Evolutionary conservation across 2,329 filamentous ascomycete genomes (phyloP).

Genomic region (Alternaria dauci): DNA sequence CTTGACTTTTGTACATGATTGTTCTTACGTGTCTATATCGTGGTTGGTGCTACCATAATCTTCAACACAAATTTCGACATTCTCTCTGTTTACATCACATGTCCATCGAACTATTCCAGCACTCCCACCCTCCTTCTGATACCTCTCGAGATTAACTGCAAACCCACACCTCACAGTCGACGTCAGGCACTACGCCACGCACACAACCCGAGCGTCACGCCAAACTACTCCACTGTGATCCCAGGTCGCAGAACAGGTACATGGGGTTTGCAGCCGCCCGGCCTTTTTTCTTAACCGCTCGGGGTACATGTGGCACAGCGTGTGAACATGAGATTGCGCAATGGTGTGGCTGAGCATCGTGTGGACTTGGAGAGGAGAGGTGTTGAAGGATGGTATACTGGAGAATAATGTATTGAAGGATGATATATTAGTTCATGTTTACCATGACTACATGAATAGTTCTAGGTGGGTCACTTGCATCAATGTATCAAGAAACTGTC

Average conservation of each 20-base stretch:
- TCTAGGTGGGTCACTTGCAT: background rate
- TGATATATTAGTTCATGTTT: background rate
- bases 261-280: background rate
- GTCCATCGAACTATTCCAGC: background rate
- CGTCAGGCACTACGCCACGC: background rate
- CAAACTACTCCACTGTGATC: background rate
- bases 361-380: background rate
- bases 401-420: too few species aligned
- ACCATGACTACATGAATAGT: background rate
- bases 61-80: background rate
- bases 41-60: background rate
- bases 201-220: constrained; percentile 2
- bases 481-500: background rate
- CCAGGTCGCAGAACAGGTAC: constrained; percentile 1
- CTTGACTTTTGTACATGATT: background rate
- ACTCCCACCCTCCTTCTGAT: background rate
- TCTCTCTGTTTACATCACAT: background rate
- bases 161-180: background rate
- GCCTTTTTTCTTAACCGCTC: background rate
- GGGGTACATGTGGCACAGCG: background rate
- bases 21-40: too few species aligned
- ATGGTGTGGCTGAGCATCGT: background rate
- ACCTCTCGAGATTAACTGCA: background rate
- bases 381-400: too few species aligned
- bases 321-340: background rate